Evolutionary conservation across 176 grass and related monocot species (phyloP), one percentile per base, ranked within the genome.

Genomic region (Thalia dealbata): DNA sequence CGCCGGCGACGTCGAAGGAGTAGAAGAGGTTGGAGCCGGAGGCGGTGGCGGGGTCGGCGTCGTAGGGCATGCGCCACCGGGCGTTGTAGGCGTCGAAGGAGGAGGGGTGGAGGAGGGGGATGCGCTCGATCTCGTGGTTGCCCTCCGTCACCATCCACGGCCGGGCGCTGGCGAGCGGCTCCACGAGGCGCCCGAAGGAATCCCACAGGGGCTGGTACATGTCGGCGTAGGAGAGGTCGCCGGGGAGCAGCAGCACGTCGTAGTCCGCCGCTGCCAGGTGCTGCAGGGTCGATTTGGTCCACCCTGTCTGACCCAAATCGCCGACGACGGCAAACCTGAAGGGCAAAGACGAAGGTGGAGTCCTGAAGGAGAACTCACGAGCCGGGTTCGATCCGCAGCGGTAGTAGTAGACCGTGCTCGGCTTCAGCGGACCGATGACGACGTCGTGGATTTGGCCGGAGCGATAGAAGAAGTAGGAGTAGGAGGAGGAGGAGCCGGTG

Each of bases 91-190:
- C 87, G 64, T 28, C 59, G 73, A 95, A 95, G 9, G 84, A 69
- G 1, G 0, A 0, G 8, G 77, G 43, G 25, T 74, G 60, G 11
- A 90, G 0, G 14, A 91, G 0, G 0, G 84, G 80, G 5, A 90
- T 21, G 46, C 54, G 78, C 82, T 95, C 87, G 25, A 88, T 14
- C 41, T 90, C 91, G 58, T 95, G 91, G 80, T 95, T 95, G 23
- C 91, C 91, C 35, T 90, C 14, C 0, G 87, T 95, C 15, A 90
- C 85, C 87, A 95, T 95, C 91, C 91, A 96, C 2, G 87, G 84
- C 56, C 91, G 80, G 1, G 80, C 64, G 81, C 91, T 95, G n/a
- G 91, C 91, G 24, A 90, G 84, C 64, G 91, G 91, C 80, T 87
- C 61, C 4, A 95, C 82, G 4, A 95, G 78, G 0, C 87, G 80